These are phyloP conservation scores for Populus ilicifolia DNA, from an alignment of 345 rosid species.

Conservation along the genomic window DNA sequence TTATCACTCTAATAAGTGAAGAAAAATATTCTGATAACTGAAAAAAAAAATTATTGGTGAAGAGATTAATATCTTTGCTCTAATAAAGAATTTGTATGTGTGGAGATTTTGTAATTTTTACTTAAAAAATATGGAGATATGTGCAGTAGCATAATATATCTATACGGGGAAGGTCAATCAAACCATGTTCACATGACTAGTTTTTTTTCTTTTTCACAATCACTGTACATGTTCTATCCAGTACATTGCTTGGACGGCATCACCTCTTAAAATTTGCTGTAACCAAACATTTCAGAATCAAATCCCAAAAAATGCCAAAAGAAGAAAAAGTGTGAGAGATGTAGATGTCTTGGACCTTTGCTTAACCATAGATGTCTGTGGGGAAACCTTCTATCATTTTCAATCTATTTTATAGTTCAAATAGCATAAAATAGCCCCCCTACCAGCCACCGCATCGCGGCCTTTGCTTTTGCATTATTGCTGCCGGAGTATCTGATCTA, in stretches of 20 bases:
- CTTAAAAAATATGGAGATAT: no score
- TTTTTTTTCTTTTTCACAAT: no score
- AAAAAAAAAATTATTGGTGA: no score
- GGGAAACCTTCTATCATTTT: constrained; percentile 4
- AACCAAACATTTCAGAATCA: constrained; percentile 1
- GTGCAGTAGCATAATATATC: no score
- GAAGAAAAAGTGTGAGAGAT: neutral
- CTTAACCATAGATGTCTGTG: neutral
- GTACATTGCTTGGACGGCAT: neutral
- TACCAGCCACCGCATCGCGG: constrained; percentile 7
- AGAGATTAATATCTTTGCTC: no score
- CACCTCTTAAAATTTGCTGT: neutral
- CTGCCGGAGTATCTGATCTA: neutral
- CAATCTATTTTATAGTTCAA: constrained; percentile 2
- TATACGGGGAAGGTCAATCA: no score
- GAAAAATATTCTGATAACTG: no score
- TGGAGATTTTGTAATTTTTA: no score
- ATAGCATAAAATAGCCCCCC: constrained; percentile 13
- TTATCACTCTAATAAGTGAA: no score
- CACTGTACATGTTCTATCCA: neutral
- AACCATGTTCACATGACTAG: no score
- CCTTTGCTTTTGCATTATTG: constrained; percentile 2
- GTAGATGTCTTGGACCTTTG: neutral
- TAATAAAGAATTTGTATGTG: no score
- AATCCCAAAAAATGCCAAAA: constrained; percentile 1